Conservation (phyloP, 1,284 basidiomycete genomes). For the Prillingera fragicola region DNA sequence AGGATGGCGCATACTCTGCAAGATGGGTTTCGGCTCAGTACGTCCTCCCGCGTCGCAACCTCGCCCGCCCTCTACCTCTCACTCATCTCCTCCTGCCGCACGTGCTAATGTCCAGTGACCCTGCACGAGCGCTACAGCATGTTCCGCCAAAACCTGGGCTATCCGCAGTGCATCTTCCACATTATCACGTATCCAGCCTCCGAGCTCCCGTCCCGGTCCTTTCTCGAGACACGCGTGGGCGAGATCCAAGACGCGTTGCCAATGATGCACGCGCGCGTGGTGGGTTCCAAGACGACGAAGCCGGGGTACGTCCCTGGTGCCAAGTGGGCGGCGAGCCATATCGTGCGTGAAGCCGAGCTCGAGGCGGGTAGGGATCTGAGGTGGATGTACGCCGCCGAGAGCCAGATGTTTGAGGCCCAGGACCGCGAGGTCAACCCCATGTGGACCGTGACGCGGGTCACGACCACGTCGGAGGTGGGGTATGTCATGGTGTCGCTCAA, state of each 20-base stretch:
- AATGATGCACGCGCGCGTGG: conserved; percentile 19
- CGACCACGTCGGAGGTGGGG: neutral
- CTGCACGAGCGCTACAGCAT: conserved; percentile 30
- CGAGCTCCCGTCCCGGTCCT: conserved; percentile 11
- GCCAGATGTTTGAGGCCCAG: no score
- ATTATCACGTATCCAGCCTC: conserved; percentile 20
- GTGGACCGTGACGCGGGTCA: neutral
- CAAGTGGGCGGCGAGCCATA: neutral
- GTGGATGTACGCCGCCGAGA: no score
- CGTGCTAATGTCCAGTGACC: conserved; percentile 16
- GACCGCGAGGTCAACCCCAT: neutral
- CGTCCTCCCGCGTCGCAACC: no score
- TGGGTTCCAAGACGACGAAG: conserved; percentile 5
- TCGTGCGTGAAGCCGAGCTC: no score
- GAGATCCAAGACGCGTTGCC: conserved; percentile 32
- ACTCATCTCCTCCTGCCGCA: no score
- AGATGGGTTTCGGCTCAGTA: no score
- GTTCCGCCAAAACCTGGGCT: conserved; percentile 24
- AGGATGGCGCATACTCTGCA: no score
- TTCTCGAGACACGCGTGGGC: conserved; percentile 20
- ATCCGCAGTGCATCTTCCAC: conserved; percentile 19
- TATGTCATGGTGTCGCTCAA: no score
- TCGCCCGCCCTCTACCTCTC: no score
- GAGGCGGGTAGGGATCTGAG: no score
- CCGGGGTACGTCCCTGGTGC: conserved; percentile 7